Evolutionary conservation across 768 basidiomycete genomes (phyloP).

Genomic region (Phlebiopsis gigantea): DNA sequence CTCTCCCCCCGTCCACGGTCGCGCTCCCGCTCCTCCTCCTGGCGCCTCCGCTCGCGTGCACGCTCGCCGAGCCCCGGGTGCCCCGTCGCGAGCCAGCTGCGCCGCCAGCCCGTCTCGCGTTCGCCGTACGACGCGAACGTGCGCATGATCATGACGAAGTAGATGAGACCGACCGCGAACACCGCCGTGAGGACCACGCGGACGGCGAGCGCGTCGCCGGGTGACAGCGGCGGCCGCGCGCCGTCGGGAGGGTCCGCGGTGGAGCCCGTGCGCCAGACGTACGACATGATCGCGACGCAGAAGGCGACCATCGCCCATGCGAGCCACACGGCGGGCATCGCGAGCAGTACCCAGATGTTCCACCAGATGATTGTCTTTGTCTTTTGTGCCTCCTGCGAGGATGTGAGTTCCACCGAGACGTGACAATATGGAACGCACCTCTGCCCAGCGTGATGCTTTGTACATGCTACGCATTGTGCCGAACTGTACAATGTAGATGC

Average conservation of each 20-base stretch:
- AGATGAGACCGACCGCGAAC: constrained; percentile 53
- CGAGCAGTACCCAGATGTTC: constrained; percentile 69
- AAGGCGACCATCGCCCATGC: constrained; percentile 73
- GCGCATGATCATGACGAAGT: constrained; percentile 54
- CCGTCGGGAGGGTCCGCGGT: constrained; percentile 32
- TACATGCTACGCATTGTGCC: constrained; percentile 69
- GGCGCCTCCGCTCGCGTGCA: constrained; percentile 8
- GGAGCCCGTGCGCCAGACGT: constrained; percentile 61
- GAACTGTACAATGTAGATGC: constrained; percentile 69
- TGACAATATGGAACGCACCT: constrained; percentile 38
- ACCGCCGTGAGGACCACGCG: constrained; percentile 52
- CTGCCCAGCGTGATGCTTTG: constrained; percentile 67
- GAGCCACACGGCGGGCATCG: constrained; percentile 66
- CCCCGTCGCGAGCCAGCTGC: constrained; percentile 8
- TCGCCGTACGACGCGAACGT: constrained; percentile 58
- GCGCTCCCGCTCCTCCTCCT: not conserved
- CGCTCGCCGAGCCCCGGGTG: constrained; percentile 7
- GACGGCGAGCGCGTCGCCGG: constrained; percentile 39
- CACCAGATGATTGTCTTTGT: constrained; percentile 43
- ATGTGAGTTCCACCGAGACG: not conserved
- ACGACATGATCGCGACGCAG: constrained; percentile 55
- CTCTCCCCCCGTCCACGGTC: constrained; percentile 8
- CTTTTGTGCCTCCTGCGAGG: constrained; percentile 50
- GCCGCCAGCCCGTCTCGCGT: constrained; percentile 13
- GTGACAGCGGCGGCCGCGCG: constrained; percentile 28